Evolutionary conservation across 345 rosid genomes (phyloP).

Genomic region (Linum trigynum): DNA sequence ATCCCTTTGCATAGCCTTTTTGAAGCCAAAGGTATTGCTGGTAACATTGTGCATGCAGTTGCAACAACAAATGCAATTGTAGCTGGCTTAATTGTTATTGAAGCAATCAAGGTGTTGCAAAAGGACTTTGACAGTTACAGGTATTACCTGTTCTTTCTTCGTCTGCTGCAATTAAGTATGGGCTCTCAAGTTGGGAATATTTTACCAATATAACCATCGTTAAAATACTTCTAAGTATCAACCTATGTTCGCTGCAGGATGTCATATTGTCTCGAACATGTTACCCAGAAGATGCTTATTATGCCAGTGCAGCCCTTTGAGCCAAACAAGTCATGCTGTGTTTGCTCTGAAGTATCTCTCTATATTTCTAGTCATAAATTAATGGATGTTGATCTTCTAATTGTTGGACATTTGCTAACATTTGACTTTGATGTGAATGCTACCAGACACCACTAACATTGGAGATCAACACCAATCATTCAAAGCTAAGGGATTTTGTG

Average conservation of each 20-base stretch:
- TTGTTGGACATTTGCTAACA: slow-evolving; percentile 8
- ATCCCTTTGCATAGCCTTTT: slow-evolving; percentile 93
- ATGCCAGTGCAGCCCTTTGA: slow-evolving; percentile 95
- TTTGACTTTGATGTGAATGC: slow-evolving; percentile 16
- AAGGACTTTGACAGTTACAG: slow-evolving; percentile 58
- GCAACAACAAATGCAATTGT: slow-evolving; percentile 95
- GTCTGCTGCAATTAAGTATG: not conserved
- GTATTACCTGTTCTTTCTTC: slow-evolving; percentile 27
- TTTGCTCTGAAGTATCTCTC: slow-evolving; percentile 80
- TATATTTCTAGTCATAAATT: slow-evolving; percentile 5
- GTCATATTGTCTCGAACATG: slow-evolving; percentile 94
- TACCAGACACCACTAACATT: slow-evolving; percentile 72
- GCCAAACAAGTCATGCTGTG: slow-evolving; percentile 86
- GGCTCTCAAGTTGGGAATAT: slow-evolving; percentile 17
- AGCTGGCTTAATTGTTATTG: slow-evolving; percentile 94
- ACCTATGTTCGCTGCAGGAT: slow-evolving; percentile 39
- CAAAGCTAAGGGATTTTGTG: slow-evolving; percentile 85
- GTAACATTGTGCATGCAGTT: slow-evolving; percentile 95
- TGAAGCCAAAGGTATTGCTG: slow-evolving; percentile 99
- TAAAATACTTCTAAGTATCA: not conserved
- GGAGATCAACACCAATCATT: slow-evolving; percentile 65
- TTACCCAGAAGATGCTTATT: slow-evolving; percentile 75
- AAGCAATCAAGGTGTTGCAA: slow-evolving; percentile 87
- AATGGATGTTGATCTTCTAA: slow-evolving; percentile 7
- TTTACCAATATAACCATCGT: too few species aligned